Evolutionary conservation across 1,284 basidiomycete species (phyloP).

Genomic region (Erythrobasidium hasegawianum): DNA sequence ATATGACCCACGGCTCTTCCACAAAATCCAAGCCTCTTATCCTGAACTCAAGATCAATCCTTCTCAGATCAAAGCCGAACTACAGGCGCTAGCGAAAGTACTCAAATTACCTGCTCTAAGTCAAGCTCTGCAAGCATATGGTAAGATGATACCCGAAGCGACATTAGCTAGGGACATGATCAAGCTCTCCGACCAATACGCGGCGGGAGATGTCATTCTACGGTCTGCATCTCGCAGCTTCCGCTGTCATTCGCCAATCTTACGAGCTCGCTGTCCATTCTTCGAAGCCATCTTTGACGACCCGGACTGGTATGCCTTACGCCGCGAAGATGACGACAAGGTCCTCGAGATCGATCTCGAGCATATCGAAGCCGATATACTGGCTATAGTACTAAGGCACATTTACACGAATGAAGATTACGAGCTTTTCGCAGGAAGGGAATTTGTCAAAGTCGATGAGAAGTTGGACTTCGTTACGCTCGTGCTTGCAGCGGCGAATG

Average conservation of each 20-base stretch:
- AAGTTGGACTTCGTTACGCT: slow-evolving; percentile 83
- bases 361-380: slow-evolving; percentile 70
- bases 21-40: slow-evolving; percentile 40
- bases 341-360: slow-evolving; percentile 58
- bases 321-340: slow-evolving; percentile 45
- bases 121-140: slow-evolving; percentile 29
- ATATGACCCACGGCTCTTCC: slow-evolving; percentile 76
- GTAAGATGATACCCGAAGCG: slow-evolving; percentile 50
- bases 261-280: slow-evolving; percentile 78
- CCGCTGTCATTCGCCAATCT: slow-evolving; percentile 65
- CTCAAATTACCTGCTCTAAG: slow-evolving; percentile 50
- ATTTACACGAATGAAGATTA: slow-evolving; percentile 69
- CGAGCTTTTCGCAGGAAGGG: slow-evolving; percentile 49
- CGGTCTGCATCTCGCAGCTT: slow-evolving; percentile 67
- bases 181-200: slow-evolving; percentile 52
- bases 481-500: slow-evolving; percentile 81
- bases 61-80: slow-evolving; percentile 60
- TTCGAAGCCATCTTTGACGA: slow-evolving; percentile 82
- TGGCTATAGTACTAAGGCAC: slow-evolving; percentile 72
- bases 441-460: slow-evolving; percentile 67
- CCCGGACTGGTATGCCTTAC: slow-evolving; percentile 68
- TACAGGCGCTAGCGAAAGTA: slow-evolving; percentile 57
- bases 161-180: slow-evolving; percentile 57
- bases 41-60: slow-evolving; percentile 34
- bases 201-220: slow-evolving; percentile 68